phyloP scores from a whole-genome alignment of 2,329 filamentous ascomycete genomes.

The Knoxdaviesia proteae region DNA sequence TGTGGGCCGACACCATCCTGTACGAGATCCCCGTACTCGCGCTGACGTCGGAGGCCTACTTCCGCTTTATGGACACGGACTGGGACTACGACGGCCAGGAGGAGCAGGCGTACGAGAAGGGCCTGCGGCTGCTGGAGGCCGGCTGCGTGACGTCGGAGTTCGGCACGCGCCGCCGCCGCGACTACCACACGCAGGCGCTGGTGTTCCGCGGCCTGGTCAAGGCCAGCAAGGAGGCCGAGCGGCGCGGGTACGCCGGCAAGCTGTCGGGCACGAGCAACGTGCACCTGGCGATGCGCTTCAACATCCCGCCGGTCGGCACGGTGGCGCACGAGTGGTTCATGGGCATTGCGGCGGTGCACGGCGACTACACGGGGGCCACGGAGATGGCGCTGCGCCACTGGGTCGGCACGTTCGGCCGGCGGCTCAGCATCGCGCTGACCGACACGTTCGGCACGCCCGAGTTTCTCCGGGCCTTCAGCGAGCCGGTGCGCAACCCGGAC shows the following conservation, averaged over 20 bases:
- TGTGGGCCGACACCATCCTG: conserved; percentile 87
- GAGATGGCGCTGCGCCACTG: conserved; percentile 72
- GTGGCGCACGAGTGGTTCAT: conserved; percentile 98
- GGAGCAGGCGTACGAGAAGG: conserved; percentile 68
- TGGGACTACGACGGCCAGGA: conserved; percentile 81
- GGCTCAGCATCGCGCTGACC: conserved; percentile 74
- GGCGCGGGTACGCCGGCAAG: conserved; percentile 46
- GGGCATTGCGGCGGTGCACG: conserved; percentile 80
- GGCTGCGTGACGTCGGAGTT: conserved; percentile 90
- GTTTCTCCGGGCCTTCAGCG: conserved; percentile 69
- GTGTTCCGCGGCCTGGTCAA: conserved; percentile 72
- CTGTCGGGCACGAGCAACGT: conserved; percentile 89
- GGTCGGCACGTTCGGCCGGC: conserved; percentile 73
- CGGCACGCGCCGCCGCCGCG: conserved; percentile 67
- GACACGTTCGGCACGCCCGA: conserved; percentile 89
- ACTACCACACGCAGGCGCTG: conserved; percentile 86
- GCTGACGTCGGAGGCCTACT: conserved; percentile 86
- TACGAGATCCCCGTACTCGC: conserved; percentile 94
- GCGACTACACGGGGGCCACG: conserved; percentile 68
- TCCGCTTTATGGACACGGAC: conserved; percentile 85
- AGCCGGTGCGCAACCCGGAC: conserved; percentile 29
- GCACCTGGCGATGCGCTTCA: conserved; percentile 86
- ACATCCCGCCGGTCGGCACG: conserved; percentile 67
- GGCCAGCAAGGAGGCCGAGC: conserved; percentile 50
- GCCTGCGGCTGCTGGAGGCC: conserved; percentile 51